These are phyloP conservation scores for Thermothielavioides terrestris DNA, from an alignment of 495 filamentous ascomycete species.

Conservation along the genomic window DNA sequence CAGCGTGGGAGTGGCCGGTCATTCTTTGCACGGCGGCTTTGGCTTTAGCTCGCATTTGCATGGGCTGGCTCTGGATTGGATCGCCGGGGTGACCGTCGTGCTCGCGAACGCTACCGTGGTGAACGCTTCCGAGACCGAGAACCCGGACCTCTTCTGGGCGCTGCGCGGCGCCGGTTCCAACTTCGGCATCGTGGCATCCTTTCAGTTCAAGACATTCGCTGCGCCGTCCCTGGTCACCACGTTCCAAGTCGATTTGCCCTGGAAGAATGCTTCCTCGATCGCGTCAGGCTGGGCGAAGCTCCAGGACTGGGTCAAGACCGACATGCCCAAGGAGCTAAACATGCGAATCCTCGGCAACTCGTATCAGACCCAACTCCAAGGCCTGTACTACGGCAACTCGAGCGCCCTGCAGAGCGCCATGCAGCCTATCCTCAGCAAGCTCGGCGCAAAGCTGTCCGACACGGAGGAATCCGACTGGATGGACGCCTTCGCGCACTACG, in stretches of 20 bases:
- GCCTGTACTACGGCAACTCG: constrained; percentile 33
- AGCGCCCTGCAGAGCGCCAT: constrained; percentile 27
- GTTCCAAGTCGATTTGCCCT: constrained; percentile 32
- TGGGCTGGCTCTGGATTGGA: constrained; percentile 39
- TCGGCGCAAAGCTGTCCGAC: constrained; percentile 23
- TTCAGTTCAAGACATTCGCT: constrained; percentile 37
- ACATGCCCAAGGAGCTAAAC: constrained; percentile 38
- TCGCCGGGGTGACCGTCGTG: constrained; percentile 33
- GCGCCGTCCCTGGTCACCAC: constrained; percentile 33
- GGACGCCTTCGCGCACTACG: constrained; percentile 34
- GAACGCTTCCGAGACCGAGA: constrained; percentile 31
- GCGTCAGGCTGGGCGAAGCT: constrained; percentile 22
- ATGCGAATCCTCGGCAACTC: constrained; percentile 35
- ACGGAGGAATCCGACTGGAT: constrained; percentile 35
- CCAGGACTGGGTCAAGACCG: constrained; percentile 30
- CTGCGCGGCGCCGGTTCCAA: constrained; percentile 36
- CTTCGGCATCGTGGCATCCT: constrained; percentile 35
- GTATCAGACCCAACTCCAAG: constrained; percentile 35
- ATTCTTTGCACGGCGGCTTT: constrained; percentile 38
- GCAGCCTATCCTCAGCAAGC: constrained; percentile 29
- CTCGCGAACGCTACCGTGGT: constrained; percentile 36
- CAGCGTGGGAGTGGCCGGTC: constrained; percentile 38
- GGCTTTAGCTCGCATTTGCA: constrained; percentile 39
- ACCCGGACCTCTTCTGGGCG: constrained; percentile 39
- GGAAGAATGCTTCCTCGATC: constrained; percentile 27